These are phyloP conservation scores for Cicer pinnatifidum DNA, from an alignment of 306 rosid species.

Conservation along the genomic window DNA sequence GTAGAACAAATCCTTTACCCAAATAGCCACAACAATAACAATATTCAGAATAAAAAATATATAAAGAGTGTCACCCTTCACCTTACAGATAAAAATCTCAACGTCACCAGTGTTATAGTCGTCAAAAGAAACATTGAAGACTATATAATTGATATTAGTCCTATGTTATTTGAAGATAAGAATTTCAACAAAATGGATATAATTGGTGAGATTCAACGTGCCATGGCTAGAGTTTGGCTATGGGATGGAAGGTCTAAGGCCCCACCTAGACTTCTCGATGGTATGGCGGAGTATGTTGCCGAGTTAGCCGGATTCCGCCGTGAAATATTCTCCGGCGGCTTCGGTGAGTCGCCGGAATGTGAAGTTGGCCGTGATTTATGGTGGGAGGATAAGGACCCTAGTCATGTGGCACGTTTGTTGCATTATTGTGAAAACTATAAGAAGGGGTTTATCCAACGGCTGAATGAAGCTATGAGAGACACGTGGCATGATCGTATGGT, in stretches of 20 bases:
- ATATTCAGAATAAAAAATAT: constrained; percentile 42
- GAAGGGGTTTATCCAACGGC: constrained; percentile 72
- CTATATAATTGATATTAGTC: constrained; percentile 55
- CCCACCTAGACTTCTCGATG: constrained; percentile 57
- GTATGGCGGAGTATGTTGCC: constrained; percentile 60
- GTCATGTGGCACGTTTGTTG: constrained; percentile 50
- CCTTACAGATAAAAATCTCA: constrained; percentile 43
- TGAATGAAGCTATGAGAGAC: constrained; percentile 58
- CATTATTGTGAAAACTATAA: constrained; percentile 44
- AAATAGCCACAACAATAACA: neutral
- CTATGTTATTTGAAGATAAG: constrained; percentile 46
- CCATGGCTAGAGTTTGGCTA: constrained; percentile 64
- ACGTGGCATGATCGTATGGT: constrained; percentile 62
- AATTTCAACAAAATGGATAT: constrained; percentile 41
- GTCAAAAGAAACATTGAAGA: neutral
- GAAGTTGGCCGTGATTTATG: constrained; percentile 44
- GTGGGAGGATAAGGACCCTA: constrained; percentile 63
- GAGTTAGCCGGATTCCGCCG: constrained; percentile 49
- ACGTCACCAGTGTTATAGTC: neutral
- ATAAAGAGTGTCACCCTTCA: constrained; percentile 55
- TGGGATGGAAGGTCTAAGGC: constrained; percentile 57
- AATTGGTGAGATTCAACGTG: constrained; percentile 52
- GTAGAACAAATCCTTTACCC: constrained; percentile 56
- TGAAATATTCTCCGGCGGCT: neutral
- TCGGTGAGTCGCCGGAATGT: constrained; percentile 27